Percentiles rank a stretch among this genome's conserved stretches.
These are phyloP conservation scores for Pseudogymnoascus sp. DNA, from an alignment of 2,329 filamentous ascomycete species.

Conservation along the genomic window DNA sequence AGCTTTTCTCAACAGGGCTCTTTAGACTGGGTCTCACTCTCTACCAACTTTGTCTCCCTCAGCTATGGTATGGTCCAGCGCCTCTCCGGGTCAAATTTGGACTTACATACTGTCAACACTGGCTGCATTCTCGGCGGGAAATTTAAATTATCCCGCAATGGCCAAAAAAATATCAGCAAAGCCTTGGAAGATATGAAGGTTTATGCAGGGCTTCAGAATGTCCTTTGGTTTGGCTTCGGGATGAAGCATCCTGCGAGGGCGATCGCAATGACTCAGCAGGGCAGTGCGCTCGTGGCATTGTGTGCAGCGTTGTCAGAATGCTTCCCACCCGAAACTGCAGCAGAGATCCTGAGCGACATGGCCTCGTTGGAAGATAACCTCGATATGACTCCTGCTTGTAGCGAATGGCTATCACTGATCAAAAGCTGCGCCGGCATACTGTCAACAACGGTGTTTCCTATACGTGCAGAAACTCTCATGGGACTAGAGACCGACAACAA, in stretches of 20 bases:
- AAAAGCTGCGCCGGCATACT: not conserved
- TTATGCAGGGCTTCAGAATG: not conserved
- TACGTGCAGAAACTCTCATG: not conserved
- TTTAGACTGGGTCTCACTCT: not conserved
- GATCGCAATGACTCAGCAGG: not conserved
- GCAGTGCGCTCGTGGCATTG: not conserved
- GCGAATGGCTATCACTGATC: not conserved
- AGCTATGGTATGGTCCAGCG: not conserved
- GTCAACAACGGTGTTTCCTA: not conserved
- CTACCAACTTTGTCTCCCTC: too few species aligned
- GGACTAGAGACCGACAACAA: too few species aligned
- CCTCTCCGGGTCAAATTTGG: not conserved
- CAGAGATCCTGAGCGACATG: not conserved
- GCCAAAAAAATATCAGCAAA: not conserved
- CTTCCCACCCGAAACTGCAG: not conserved
- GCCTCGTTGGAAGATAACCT: not conserved
- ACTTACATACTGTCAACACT: not conserved
- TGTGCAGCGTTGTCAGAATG: not conserved
- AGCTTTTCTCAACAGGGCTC: not conserved
- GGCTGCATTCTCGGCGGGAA: not conserved
- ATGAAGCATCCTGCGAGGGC: not conserved
- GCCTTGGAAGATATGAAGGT: not conserved
- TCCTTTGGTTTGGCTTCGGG: not conserved
- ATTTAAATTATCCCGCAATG: not conserved
- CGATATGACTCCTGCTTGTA: not conserved